A percentile compares a stretch with the other conserved stretches of the same genome.
Evolutionary conservation across 2,329 filamentous ascomycete species (phyloP).

Genomic region (Xylaria sp.): DNA sequence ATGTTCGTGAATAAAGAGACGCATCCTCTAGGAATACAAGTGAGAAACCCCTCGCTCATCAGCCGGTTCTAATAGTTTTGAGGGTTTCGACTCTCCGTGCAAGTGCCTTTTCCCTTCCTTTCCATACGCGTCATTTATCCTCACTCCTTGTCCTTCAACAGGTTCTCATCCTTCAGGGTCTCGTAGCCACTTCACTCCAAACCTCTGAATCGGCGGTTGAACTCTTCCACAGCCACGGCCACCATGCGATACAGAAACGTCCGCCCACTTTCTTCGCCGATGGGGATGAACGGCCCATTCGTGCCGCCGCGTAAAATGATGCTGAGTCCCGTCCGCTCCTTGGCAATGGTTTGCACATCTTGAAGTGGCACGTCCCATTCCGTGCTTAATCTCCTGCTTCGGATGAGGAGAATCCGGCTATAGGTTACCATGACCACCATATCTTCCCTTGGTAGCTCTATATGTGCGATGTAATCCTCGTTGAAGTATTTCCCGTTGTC

Average conservation of each 20-base stretch:
- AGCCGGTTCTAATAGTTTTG: neutral
- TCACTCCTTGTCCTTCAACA: neutral
- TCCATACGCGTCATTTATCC: neutral
- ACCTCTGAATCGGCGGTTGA: slow-evolving; percentile 69
- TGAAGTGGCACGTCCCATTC: slow-evolving; percentile 98
- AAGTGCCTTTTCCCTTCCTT: neutral
- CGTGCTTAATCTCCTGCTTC: slow-evolving; percentile 83
- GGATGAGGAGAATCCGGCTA: slow-evolving; percentile 87
- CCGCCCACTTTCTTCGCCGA: slow-evolving; percentile 83
- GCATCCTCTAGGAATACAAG: slow-evolving; percentile 9
- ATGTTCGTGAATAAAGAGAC: neutral
- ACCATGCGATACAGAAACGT: slow-evolving; percentile 74
- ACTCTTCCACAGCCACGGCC: slow-evolving; percentile 73
- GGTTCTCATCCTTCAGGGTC: neutral
- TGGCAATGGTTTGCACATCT: slow-evolving; percentile 95
- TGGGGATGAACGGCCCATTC: slow-evolving; percentile 94
- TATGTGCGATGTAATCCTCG: slow-evolving; percentile 95
- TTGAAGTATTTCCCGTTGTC: slow-evolving; percentile 98
- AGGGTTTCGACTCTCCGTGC: neutral
- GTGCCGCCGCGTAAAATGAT: slow-evolving; percentile 88
- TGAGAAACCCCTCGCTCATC: too few species aligned
- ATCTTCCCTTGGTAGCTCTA: slow-evolving; percentile 89
- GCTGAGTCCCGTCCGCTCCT: slow-evolving; percentile 94
- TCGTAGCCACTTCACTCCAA: slow-evolving; percentile 49
- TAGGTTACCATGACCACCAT: slow-evolving; percentile 92